A percentile compares a stretch with the other conserved stretches of the same genome.
Evolutionary conservation across 2,329 filamentous ascomycete species (phyloP).

Genomic region (Sporothrix pallida): DNA sequence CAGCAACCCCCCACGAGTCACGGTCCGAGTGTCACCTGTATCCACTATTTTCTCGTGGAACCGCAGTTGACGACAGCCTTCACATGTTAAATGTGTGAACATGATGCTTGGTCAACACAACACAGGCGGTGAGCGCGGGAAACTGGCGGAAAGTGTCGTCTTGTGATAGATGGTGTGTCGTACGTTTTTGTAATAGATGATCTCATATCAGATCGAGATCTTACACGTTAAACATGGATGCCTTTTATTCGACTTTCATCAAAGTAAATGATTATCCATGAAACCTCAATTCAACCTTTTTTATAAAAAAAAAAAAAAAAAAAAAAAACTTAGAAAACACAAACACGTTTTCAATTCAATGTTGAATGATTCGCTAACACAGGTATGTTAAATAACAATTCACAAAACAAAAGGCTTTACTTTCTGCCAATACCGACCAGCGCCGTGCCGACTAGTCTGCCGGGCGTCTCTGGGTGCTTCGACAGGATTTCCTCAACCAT

Average conservation of each 20-base stretch:
- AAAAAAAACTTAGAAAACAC: too few relatives aligned
- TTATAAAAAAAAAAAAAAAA: background rate
- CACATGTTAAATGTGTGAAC: background rate
- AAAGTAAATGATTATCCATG: too few relatives aligned
- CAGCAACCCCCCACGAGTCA: constrained; percentile 15
- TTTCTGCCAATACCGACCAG: constrained; percentile 1
- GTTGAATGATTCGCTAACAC: too few relatives aligned
- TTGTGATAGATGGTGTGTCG: background rate
- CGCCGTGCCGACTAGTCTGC: background rate
- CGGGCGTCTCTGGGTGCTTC: background rate
- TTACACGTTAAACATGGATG: background rate
- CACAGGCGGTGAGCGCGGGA: constrained; percentile 21
- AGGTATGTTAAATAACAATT: too few relatives aligned
- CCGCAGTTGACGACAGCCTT: constrained; percentile 9
- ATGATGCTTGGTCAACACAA: background rate
- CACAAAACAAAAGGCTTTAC: background rate
- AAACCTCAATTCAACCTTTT: too few relatives aligned
- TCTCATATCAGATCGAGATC: background rate
- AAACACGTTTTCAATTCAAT: too few relatives aligned
- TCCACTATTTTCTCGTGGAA: constrained; percentile 1
- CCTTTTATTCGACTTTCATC: too few relatives aligned
- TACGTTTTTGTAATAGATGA: background rate
- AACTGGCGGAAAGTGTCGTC: background rate
- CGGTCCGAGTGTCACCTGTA: background rate
- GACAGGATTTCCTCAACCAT: background rate